Evolutionary conservation across 306 rosid species (phyloP), one percentile per base, ranked within the genome.

Genomic region (Sphenostylis stenocarpa): DNA sequence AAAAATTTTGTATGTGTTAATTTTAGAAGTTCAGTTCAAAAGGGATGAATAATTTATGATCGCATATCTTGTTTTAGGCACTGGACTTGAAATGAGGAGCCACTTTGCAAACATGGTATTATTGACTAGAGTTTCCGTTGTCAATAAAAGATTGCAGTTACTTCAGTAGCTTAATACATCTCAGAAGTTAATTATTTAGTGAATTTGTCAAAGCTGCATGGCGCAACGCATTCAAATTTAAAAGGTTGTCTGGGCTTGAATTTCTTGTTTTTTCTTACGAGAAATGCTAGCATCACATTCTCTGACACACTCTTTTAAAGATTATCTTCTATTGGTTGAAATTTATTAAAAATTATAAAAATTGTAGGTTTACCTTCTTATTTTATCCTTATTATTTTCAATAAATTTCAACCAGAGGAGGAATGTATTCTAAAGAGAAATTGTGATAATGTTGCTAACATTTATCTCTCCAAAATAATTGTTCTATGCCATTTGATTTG

Each of bases 31-130:
- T 57, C 10, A 58, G 39, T 58, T 28, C 65, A 28, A 2, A 51
- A 52, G 43, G 66, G 67, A 69, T 72, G n/a, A 45, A 71, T 51
- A 31, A 82, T 23, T 70, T 21, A 19, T 26, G 36, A 24, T 24
- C 47, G 24, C 3, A 33, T 13, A 12, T 19, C 7, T 5, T 21
- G 53, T 71, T 70, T 51, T 60, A 61, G 81, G 83, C 71, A 72
- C 19, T 55, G 56, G 24, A 64, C 72, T 72, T 52, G 57, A 76
- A 11, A 36, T 28, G 33, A 55, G 16, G 70, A 47, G 34, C 73
- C 16, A 26, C 12, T 67, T 53, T 53, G 38, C 31, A 31, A 60
- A 11, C 12, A 44, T 24, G 36, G 15, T 29, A 20, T 34, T 44
- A 15, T 39, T 28, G 57, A 47, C 47, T 14, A 48, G 6, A 9